These are phyloP conservation scores for Heliosperma pusillum DNA, from an alignment of 148 eudicot genomes.

Conservation along the genomic window DNA sequence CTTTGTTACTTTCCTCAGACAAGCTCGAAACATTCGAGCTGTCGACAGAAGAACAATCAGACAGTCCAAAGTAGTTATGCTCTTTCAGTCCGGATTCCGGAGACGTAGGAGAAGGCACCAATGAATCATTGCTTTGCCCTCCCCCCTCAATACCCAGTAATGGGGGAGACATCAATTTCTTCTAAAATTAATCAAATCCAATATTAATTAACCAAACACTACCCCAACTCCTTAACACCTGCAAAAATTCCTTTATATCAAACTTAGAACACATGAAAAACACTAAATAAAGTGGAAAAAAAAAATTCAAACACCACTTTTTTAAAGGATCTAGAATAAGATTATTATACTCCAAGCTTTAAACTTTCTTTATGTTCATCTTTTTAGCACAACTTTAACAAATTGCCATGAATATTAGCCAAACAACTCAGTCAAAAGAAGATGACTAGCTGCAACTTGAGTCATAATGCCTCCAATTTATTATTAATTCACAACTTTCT, in stretches of 20 bases:
- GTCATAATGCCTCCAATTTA: not conserved
- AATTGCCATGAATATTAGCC: constrained; percentile 2
- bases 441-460: constrained; percentile 14
- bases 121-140: constrained; percentile 46
- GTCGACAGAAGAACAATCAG: constrained; percentile 81
- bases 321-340: not conserved
- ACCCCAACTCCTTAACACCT: constrained; percentile 14
- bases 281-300: not conserved
- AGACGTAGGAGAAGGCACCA: constrained; percentile 42
- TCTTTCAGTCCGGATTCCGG: constrained; percentile 52
- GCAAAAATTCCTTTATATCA: not conserved
- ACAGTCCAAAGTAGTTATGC: constrained; percentile 68
- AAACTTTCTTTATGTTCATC: not conserved
- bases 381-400: constrained; percentile 7
- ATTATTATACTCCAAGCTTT: not conserved
- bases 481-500: constrained; percentile 9
- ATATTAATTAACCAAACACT: not conserved
- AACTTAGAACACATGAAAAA: not conserved
- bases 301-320: not conserved
- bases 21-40: constrained; percentile 51
- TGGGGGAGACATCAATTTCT: constrained; percentile 68
- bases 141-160: constrained; percentile 64
- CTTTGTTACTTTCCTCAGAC: constrained; percentile 49
- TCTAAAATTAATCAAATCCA: constrained; percentile 9
- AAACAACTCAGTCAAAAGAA: constrained; percentile 19